phyloP scores from a whole-genome alignment of 306 rosid genomes.

The Cicer cuneatum region DNA sequence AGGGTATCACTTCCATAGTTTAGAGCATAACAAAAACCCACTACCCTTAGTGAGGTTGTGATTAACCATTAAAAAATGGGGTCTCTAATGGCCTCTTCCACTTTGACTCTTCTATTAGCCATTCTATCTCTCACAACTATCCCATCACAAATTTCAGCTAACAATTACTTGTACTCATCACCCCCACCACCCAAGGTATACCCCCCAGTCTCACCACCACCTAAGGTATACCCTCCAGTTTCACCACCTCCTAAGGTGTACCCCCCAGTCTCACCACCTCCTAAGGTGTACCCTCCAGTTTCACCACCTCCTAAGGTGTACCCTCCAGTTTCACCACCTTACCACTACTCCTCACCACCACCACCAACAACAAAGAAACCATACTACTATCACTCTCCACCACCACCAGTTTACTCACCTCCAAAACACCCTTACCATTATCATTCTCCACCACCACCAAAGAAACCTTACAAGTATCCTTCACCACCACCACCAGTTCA shows the following conservation, averaged over 20 bases:
- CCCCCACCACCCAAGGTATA: slow-evolving; percentile 51
- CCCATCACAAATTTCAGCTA: slow-evolving; percentile 46
- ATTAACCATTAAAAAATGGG: slow-evolving; percentile 53
- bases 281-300: background rate
- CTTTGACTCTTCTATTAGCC: slow-evolving; percentile 54
- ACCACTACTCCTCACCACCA: slow-evolving; percentile 39
- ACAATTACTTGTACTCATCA: slow-evolving; percentile 60
- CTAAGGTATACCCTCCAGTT: slow-evolving; percentile 26
- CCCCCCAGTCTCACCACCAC: background rate
- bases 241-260: slow-evolving; percentile 32
- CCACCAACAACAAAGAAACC: slow-evolving; percentile 36
- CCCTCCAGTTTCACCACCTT: slow-evolving; percentile 42
- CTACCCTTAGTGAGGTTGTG: slow-evolving; percentile 21
- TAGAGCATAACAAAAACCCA: slow-evolving; percentile 47
- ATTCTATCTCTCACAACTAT: slow-evolving; percentile 51
- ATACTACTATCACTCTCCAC: slow-evolving; percentile 35
- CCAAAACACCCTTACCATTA: slow-evolving; percentile 1
- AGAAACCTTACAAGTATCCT: too few species aligned
- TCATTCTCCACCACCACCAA: slow-evolving; percentile 33
- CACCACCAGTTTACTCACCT: slow-evolving; percentile 32
- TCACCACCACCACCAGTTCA: slow-evolving; percentile 43
- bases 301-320: slow-evolving; percentile 37
- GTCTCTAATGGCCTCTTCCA: slow-evolving; percentile 55
- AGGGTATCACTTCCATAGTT: slow-evolving; percentile 1
- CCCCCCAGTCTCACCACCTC: slow-evolving; percentile 36